Conservation (phyloP, 1,284 basidiomycete genomes). For the Anthracocystis panici-leucophaei region DNA sequence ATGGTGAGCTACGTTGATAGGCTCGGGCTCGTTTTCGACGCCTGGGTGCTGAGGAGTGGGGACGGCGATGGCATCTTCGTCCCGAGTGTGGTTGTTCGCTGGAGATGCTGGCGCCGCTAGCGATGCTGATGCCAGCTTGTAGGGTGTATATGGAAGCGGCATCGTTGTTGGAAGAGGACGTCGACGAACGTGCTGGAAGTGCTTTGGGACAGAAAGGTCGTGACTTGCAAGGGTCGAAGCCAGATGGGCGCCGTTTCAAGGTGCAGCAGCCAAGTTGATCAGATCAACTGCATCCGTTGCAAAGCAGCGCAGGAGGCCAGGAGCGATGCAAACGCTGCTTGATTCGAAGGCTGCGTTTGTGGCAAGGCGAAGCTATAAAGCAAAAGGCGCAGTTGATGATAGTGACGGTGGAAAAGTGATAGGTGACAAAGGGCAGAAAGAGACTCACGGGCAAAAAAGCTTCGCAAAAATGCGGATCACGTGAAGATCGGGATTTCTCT, state of each 20-base stretch:
- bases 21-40: constrained; percentile 22
- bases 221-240: neutral
- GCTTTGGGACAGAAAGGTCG: neutral
- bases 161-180: constrained; percentile 3
- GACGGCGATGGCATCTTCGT: constrained; percentile 38
- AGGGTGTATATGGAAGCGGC: constrained; percentile 50
- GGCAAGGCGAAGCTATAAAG: neutral
- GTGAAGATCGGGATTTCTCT: constrained; percentile 25
- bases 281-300: constrained; percentile 4
- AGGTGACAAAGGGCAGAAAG: constrained; percentile 1
- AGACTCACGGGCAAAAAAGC: constrained; percentile 14
- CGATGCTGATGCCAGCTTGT: constrained; percentile 48
- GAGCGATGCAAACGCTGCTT: too few relatives aligned
- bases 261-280: neutral
- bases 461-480: constrained; percentile 19
- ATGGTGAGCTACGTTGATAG: constrained; percentile 26
- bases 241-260: neutral
- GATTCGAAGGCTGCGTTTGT: too few relatives aligned
- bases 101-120: constrained; percentile 24
- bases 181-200: neutral
- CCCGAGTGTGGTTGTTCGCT: constrained; percentile 10
- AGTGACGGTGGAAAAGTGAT: neutral
- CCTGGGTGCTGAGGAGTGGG: constrained; percentile 53
- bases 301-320: neutral
- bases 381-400: neutral